Conservation (phyloP, 345 rosid species). For the Bruguiera sexangula region DNA sequence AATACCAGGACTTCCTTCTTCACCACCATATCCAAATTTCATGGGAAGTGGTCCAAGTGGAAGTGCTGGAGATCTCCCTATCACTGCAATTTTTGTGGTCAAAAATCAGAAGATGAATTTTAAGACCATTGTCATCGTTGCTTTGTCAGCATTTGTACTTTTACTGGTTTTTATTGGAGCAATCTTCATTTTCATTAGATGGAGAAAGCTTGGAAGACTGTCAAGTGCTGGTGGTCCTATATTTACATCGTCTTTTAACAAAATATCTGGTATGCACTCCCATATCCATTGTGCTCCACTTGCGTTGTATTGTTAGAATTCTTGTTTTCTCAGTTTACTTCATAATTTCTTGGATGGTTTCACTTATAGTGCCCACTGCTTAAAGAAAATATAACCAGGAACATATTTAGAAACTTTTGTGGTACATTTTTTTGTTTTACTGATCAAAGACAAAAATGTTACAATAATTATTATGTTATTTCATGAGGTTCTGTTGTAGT, state of each 20-base stretch:
- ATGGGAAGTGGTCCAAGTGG: slow-evolving; percentile 63
- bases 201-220: slow-evolving; percentile 76
- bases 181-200: slow-evolving; percentile 55
- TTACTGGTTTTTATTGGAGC: slow-evolving; percentile 69
- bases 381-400: neutral
- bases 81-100: slow-evolving; percentile 53
- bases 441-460: too few species aligned
- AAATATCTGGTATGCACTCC: slow-evolving; percentile 63
- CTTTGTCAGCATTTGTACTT: slow-evolving; percentile 77
- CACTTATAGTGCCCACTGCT: neutral
- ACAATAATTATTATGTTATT: neutral
- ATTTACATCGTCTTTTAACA: slow-evolving; percentile 63
- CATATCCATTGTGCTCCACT: neutral
- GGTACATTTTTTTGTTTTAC: neutral
- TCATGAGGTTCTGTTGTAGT: neutral
- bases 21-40: slow-evolving; percentile 59
- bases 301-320: too few species aligned
- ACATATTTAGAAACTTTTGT: neutral
- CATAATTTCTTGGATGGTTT: neutral
- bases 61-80: slow-evolving; percentile 67
- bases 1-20: slow-evolving; percentile 74
- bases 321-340: too few species aligned
- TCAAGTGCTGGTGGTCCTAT: slow-evolving; percentile 87
- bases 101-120: slow-evolving; percentile 67
- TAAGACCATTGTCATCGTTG: slow-evolving; percentile 66